phyloP scores from a whole-genome alignment of 169 alveolate species.

The Cardiosporidium cionae region DNA sequence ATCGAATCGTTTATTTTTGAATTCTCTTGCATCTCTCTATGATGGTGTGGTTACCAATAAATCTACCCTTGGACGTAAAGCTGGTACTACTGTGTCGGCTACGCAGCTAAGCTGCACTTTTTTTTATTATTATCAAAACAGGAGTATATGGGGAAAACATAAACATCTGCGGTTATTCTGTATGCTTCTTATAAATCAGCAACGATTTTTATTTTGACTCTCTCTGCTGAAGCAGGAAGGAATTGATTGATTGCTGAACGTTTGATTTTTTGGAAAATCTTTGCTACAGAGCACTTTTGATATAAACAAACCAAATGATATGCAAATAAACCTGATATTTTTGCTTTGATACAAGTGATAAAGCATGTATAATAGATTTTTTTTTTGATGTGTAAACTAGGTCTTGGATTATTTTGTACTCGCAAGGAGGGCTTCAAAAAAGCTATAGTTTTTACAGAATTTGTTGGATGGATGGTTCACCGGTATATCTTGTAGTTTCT shows the following conservation, averaged over 20 bases:
- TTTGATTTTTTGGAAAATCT: background rate
- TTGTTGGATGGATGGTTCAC: constrained; percentile 48
- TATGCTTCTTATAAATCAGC: background rate
- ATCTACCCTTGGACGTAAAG: constrained; percentile 48
- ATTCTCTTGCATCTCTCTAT: constrained; percentile 26
- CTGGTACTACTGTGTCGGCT: constrained; percentile 6
- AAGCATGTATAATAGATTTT: too few species aligned
- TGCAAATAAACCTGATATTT: too few species aligned
- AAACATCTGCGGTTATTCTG: background rate
- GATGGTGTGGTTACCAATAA: constrained; percentile 49
- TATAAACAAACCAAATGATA: too few species aligned
- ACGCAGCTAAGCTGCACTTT: background rate
- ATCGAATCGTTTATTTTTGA: constrained; percentile 20
- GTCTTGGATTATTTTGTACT: constrained; percentile 45
- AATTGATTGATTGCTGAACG: background rate
- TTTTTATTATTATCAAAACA: background rate
- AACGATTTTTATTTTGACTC: background rate
- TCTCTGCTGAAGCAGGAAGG: background rate
- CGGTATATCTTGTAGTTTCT: background rate
- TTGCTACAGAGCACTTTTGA: too few species aligned
- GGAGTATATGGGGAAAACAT: background rate
- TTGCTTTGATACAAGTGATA: too few species aligned
- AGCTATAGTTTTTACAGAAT: constrained; percentile 41
- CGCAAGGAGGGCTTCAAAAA: constrained; percentile 33
- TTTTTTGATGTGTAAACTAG: too few species aligned